These are phyloP conservation scores for Rhynchospora breviuscula DNA, from an alignment of 176 grass and related monocot species.

Conservation along the genomic window DNA sequence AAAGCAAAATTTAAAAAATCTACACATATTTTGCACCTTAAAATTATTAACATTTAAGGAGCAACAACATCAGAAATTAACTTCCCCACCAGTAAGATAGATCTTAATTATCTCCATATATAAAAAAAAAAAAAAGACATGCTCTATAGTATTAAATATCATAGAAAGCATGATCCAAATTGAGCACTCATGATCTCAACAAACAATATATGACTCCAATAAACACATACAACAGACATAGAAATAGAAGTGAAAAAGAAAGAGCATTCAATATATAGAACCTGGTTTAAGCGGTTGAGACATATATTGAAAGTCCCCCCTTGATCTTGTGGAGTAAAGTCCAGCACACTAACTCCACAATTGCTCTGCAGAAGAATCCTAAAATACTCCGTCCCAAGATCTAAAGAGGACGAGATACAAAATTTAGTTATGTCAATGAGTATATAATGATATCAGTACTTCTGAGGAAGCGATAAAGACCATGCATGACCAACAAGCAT, in stretches of 20 bases:
- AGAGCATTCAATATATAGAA: neutral
- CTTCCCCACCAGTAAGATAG: neutral
- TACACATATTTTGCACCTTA: no score
- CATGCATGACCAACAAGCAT: neutral
- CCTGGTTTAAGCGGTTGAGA: conserved; percentile 91
- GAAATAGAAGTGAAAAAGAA: neutral
- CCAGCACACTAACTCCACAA: conserved; percentile 77
- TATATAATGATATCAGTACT: neutral
- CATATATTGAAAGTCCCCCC: conserved; percentile 56
- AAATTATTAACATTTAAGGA: neutral
- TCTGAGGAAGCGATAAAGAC: neutral
- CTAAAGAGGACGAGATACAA: conserved; percentile 31
- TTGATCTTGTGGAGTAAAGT: conserved; percentile 53
- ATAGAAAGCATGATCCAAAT: neutral
- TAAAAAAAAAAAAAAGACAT: neutral
- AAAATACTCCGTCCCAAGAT: conserved; percentile 66
- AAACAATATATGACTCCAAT: neutral
- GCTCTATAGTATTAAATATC: neutral
- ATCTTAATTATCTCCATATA: neutral
- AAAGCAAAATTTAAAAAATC: no score
- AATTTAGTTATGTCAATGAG: neutral
- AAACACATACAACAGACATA: neutral
- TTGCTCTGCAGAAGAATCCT: conserved; percentile 86
- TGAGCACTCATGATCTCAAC: neutral
- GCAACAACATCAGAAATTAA: neutral